Evolutionary conservation across 108 stramenopile genomes (phyloP).

Genomic region (Fistulifera pelliculosa): DNA sequence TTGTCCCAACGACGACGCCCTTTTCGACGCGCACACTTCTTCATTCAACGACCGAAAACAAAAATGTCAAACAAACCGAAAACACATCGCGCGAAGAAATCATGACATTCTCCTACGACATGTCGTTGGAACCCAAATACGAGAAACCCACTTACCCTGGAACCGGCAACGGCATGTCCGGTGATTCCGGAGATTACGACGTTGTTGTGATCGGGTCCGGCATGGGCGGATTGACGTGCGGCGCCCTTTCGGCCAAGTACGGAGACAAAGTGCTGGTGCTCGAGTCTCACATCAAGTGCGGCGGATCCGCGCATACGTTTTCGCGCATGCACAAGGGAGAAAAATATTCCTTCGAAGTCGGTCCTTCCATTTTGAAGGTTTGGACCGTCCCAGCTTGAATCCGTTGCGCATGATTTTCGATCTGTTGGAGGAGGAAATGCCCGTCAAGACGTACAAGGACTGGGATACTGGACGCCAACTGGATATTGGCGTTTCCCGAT

Average conservation of each 20-base stretch:
- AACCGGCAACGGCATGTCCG: slow-evolving; percentile 79
- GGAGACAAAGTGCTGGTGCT: slow-evolving; percentile 64
- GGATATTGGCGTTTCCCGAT: slow-evolving; percentile 89
- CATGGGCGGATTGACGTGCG: slow-evolving; percentile 84
- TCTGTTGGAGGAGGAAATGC: slow-evolving; percentile 78
- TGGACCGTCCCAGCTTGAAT: slow-evolving; percentile 77
- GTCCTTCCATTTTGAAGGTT: slow-evolving; percentile 85
- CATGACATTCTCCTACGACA: slow-evolving; percentile 89
- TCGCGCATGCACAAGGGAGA: slow-evolving; percentile 76
- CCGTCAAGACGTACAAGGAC: slow-evolving; percentile 85
- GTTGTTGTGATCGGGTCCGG: slow-evolving; percentile 84
- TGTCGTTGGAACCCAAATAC: slow-evolving; percentile 77
- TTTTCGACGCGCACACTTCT: background rate
- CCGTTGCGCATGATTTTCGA: slow-evolving; percentile 87
- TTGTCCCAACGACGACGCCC: background rate
- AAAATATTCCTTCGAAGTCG: slow-evolving; percentile 85
- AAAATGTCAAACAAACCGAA: slow-evolving; percentile 80
- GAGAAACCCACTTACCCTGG: slow-evolving; percentile 87
- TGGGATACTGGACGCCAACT: slow-evolving; percentile 83
- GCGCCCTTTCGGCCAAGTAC: slow-evolving; percentile 77
- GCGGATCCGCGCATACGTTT: slow-evolving; percentile 84
- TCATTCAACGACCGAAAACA: slow-evolving; percentile 18
- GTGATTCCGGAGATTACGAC: slow-evolving; percentile 77
- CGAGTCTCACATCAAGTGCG: slow-evolving; percentile 84
- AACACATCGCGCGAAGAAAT: slow-evolving; percentile 77